Evolutionary conservation across 768 basidiomycete genomes (phyloP).

Genomic region (Trametes sanguinea): DNA sequence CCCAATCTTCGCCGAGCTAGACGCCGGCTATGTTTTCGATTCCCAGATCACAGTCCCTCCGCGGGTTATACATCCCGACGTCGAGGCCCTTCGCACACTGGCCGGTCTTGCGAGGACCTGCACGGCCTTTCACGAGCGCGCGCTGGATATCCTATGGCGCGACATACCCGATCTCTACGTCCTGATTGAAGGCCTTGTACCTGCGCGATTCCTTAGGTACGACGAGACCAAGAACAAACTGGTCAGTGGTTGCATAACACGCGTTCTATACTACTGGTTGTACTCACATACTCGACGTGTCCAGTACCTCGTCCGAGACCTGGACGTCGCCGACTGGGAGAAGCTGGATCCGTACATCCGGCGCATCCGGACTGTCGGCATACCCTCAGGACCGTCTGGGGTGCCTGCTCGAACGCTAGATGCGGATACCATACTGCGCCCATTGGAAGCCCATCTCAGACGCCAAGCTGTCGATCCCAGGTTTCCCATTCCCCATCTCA

Average conservation of each 20-base stretch:
- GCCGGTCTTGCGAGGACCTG: constrained; percentile 6
- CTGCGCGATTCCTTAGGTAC: neutral
- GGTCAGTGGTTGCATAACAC: neutral
- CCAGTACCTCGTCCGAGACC: neutral
- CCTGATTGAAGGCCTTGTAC: neutral
- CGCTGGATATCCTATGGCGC: constrained; percentile 2
- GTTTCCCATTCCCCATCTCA: too few relatives aligned
- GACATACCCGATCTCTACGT: constrained; percentile 7
- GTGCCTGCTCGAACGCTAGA: neutral
- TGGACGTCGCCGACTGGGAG: neutral
- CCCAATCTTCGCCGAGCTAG: neutral
- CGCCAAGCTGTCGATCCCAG: too few relatives aligned
- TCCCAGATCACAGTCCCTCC: neutral
- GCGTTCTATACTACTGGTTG: too few relatives aligned
- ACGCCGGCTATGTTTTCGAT: neutral
- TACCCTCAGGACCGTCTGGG: neutral
- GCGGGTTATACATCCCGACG: neutral
- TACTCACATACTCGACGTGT: too few relatives aligned
- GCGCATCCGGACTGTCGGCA: neutral
- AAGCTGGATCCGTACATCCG: neutral
- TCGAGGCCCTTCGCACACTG: neutral
- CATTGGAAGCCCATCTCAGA: too few relatives aligned
- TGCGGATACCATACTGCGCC: neutral
- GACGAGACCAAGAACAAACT: neutral
- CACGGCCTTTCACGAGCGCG: neutral